These are phyloP conservation scores for Penicillium pulvis DNA, from an alignment of 495 filamentous ascomycete species.

Conservation along the genomic window DNA sequence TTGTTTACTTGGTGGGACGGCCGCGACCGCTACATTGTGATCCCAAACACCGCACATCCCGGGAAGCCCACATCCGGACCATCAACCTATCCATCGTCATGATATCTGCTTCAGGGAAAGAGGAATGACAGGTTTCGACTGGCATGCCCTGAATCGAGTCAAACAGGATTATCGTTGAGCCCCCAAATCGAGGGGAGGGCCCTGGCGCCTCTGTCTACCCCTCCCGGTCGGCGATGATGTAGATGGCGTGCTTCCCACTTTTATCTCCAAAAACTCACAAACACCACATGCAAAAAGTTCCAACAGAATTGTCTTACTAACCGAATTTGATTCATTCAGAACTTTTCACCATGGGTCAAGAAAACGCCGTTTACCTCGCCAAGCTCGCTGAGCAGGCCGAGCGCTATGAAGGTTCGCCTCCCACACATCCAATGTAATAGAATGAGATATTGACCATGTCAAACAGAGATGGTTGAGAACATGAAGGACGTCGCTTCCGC, in stretches of 20 bases:
- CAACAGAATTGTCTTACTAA: slow-evolving; percentile 11
- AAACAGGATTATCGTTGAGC: slow-evolving; percentile 1
- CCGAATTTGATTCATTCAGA: slow-evolving; percentile 19
- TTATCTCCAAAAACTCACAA: slow-evolving; percentile 11
- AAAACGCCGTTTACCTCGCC: slow-evolving; percentile 98
- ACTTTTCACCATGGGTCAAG: slow-evolving; percentile 87
- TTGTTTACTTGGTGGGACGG: slow-evolving; percentile 28
- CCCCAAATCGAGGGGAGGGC: slow-evolving; percentile 5
- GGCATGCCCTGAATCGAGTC: background rate
- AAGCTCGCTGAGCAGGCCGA: slow-evolving; percentile 99
- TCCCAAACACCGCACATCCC: slow-evolving; percentile 17
- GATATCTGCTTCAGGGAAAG: slow-evolving; percentile 12
- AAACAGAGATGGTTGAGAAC: slow-evolving; percentile 98
- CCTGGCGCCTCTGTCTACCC: slow-evolving; percentile 21
- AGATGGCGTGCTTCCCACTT: slow-evolving; percentile 29
- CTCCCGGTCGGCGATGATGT: slow-evolving; percentile 33
- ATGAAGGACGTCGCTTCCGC: slow-evolving; percentile 99
- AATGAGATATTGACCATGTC: slow-evolving; percentile 8
- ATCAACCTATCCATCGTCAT: slow-evolving; percentile 20
- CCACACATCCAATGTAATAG: background rate
- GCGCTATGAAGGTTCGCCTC: slow-evolving; percentile 93
- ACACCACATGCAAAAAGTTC: background rate
- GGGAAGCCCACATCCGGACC: slow-evolving; percentile 6
- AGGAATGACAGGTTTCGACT: background rate
- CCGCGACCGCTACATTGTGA: slow-evolving; percentile 32